phyloP scores from a whole-genome alignment of 257 asterid species.

The Henckelia pumila region DNA sequence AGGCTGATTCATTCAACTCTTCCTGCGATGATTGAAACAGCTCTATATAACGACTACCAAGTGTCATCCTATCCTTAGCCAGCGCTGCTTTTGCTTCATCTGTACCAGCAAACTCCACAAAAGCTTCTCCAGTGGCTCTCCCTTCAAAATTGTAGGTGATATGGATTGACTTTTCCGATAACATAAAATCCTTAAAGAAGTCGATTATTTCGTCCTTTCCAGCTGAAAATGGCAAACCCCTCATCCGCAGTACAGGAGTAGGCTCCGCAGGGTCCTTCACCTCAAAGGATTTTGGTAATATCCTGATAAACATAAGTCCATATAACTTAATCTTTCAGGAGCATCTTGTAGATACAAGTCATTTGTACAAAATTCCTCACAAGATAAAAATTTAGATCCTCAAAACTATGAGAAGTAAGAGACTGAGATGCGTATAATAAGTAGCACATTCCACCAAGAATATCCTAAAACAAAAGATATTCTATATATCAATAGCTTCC shows the following conservation, averaged over 20 bases:
- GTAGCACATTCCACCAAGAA: slow-evolving; percentile 13
- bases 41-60: slow-evolving; percentile 85
- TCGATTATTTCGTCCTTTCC: slow-evolving; percentile 81
- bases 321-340: background rate
- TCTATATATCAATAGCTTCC: background rate
- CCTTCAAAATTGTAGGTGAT: slow-evolving; percentile 58
- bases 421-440: background rate
- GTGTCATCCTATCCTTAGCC: slow-evolving; percentile 88
- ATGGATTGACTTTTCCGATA: slow-evolving; percentile 69
- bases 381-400: slow-evolving; percentile 14
- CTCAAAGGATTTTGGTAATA: slow-evolving; percentile 52
- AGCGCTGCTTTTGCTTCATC: slow-evolving; percentile 82
- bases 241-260: slow-evolving; percentile 63
- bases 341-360: background rate
- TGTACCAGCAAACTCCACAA: slow-evolving; percentile 66
- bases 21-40: slow-evolving; percentile 64
- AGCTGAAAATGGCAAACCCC: slow-evolving; percentile 91
- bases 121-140: slow-evolving; percentile 88
- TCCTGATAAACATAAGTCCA: slow-evolving; percentile 33
- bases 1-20: slow-evolving; percentile 57
- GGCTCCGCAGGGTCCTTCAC: slow-evolving; percentile 59
- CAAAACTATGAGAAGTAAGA: background rate
- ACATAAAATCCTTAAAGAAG: slow-evolving; percentile 59
- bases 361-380: background rate
- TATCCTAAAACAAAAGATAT: slow-evolving; percentile 15